Evolutionary conservation across 2,329 filamentous ascomycete genomes (phyloP).

Genomic region (Talaromyces sp.): DNA sequence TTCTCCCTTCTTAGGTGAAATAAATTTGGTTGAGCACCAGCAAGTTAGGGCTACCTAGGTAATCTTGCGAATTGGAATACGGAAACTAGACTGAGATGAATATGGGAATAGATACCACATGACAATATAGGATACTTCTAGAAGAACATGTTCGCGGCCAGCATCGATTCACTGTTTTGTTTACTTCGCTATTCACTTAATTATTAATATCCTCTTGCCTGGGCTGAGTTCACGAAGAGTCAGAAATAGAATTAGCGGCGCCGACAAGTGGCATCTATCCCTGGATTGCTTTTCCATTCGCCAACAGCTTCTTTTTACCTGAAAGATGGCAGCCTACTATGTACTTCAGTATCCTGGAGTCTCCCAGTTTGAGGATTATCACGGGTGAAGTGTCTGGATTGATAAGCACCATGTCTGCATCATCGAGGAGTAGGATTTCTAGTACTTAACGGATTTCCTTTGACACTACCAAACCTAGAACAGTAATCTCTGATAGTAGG

Average conservation of each 20-base stretch:
- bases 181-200: not conserved
- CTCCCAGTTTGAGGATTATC: no score
- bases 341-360: not conserved
- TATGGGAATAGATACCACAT: no score
- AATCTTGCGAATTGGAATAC: not conserved
- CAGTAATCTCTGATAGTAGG: no score
- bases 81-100: not conserved
- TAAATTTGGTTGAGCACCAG: no score
- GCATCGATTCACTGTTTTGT: no score
- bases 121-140: no score
- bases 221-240: not conserved
- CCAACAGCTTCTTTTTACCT: not conserved
- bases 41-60: not conserved
- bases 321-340: not conserved
- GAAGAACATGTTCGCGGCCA: not conserved
- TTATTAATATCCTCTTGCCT: not conserved
- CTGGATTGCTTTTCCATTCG: not conserved
- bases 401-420: no score
- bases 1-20: not conserved
- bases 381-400: not conserved
- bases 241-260: not conserved
- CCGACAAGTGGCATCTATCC: not conserved
- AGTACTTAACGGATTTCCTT: no score
- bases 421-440: no score
- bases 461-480: no score